A percentile compares a stretch with the other conserved stretches of the same genome.
These are phyloP conservation scores for Pythium folliculosum DNA, from an alignment of 352 stramenopile species.

Conservation along the genomic window DNA sequence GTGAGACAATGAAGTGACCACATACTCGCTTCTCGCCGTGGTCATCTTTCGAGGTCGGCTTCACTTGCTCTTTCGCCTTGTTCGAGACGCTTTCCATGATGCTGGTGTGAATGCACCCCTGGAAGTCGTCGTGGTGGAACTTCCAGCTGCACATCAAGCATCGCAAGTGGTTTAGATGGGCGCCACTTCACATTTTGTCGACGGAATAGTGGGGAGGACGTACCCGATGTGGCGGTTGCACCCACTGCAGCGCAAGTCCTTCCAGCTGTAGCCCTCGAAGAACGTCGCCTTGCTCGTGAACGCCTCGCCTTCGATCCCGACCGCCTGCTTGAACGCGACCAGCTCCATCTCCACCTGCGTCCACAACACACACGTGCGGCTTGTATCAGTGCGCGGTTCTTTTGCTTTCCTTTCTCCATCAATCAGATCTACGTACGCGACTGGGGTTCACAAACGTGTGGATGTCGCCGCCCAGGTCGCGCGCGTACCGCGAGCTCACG, in stretches of 20 bases:
- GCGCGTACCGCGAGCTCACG: constrained; percentile 43
- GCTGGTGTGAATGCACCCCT: constrained; percentile 68
- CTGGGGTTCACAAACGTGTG: constrained; percentile 82
- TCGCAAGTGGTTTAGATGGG: too few relatives aligned
- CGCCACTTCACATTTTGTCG: too few relatives aligned
- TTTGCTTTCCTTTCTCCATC: background rate
- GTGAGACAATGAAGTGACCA: background rate
- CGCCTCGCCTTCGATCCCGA: constrained; percentile 55
- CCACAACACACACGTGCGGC: background rate
- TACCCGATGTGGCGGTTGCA: constrained; percentile 83
- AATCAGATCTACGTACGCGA: constrained; percentile 38
- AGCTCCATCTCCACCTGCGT: constrained; percentile 77
- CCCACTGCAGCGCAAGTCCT: constrained; percentile 65
- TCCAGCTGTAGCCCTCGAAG: constrained; percentile 85
- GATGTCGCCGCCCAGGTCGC: constrained; percentile 57
- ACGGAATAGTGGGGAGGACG: too few relatives aligned
- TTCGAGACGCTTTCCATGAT: constrained; percentile 53
- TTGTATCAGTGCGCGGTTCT: background rate
- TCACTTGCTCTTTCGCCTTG: constrained; percentile 41
- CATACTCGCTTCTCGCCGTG: constrained; percentile 26
- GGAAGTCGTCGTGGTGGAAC: constrained; percentile 79
- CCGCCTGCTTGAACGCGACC: constrained; percentile 62
- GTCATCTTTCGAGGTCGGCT: constrained; percentile 35
- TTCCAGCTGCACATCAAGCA: constrained; percentile 55
- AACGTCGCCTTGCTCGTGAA: constrained; percentile 79